A percentile compares a stretch with the other conserved stretches of the same genome.
Evolutionary conservation across 768 basidiomycete species (phyloP).

Genomic region (Phaffia tasmanica): DNA sequence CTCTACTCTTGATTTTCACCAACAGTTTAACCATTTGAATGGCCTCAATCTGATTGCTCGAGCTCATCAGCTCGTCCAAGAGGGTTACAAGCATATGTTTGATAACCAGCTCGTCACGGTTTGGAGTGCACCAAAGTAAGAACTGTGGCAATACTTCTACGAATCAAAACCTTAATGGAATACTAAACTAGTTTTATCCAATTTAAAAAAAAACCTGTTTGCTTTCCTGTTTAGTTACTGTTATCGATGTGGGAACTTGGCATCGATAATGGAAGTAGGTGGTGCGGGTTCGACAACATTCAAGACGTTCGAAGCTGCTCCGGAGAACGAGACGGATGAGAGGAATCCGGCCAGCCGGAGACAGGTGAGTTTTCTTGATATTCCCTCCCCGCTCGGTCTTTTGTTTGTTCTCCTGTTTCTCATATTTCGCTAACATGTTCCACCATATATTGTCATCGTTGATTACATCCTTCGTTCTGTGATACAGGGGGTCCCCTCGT

Average conservation of each 20-base stretch:
- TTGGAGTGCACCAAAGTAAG: slow-evolving; percentile 65
- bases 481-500: slow-evolving; percentile 20
- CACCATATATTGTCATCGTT: not conserved
- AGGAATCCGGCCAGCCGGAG: slow-evolving; percentile 58
- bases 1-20: too few species aligned
- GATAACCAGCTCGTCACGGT: slow-evolving; percentile 58
- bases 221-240: slow-evolving; percentile 35
- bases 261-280: slow-evolving; percentile 73
- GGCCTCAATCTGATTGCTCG: slow-evolving; percentile 76
- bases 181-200: too few species aligned
- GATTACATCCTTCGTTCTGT: not conserved
- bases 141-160: slow-evolving; percentile 56
- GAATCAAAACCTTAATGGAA: too few species aligned
- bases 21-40: slow-evolving; percentile 89
- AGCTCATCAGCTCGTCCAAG: slow-evolving; percentile 92
- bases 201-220: too few species aligned
- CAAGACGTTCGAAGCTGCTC: slow-evolving; percentile 73
- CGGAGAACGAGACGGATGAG: slow-evolving; percentile 76
- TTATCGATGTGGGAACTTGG: slow-evolving; percentile 65
- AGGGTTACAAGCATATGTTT: slow-evolving; percentile 50
- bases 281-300: slow-evolving; percentile 58
- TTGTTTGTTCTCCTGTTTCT: not conserved
- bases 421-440: not conserved
- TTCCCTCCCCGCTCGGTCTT: not conserved
- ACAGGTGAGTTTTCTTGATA: slow-evolving; percentile 46